Percentiles rank a stretch among this genome's conserved stretches.
These are phyloP conservation scores for Halophytophthora polymorphica DNA, from an alignment of 352 stramenopile species.

Conservation along the genomic window DNA sequence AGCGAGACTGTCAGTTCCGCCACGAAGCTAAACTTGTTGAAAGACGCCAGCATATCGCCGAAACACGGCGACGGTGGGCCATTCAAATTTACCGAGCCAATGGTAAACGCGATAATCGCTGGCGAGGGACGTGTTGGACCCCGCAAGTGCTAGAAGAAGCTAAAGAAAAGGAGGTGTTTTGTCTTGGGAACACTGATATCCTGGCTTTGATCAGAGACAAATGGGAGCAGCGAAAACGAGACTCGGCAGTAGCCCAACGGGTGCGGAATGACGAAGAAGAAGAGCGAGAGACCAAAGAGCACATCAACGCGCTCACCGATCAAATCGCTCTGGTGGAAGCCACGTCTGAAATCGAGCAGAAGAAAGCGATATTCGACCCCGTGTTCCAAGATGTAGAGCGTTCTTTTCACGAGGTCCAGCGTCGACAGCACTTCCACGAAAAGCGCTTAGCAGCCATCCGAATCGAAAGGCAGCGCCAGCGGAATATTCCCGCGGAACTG, in stretches of 20 bases:
- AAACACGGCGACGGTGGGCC: conserved; percentile 48
- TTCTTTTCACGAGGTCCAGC: conserved; percentile 41
- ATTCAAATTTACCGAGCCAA: conserved; percentile 47
- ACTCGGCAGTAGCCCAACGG: conserved; percentile 1
- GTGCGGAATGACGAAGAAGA: conserved; percentile 21
- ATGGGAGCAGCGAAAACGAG: conserved; percentile 31
- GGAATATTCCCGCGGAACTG: neutral
- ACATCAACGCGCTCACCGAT: conserved; percentile 36
- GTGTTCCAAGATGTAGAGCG: conserved; percentile 55
- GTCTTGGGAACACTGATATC: conserved; percentile 43
- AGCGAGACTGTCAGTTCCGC: conserved; percentile 63
- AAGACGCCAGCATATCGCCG: conserved; percentile 35
- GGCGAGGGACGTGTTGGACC: conserved; percentile 46
- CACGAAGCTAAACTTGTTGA: conserved; percentile 33
- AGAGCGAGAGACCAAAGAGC: conserved; percentile 20
- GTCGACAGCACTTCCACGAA: conserved; percentile 24
- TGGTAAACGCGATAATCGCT: conserved; percentile 61
- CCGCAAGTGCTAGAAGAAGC: conserved; percentile 45
- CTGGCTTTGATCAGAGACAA: conserved; percentile 53
- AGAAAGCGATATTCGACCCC: conserved; percentile 57
- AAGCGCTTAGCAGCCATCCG: conserved; percentile 7
- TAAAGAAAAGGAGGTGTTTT: conserved; percentile 48
- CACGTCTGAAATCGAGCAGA: conserved; percentile 57
- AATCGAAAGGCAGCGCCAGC: neutral
- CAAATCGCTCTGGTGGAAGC: conserved; percentile 44